phyloP scores from a whole-genome alignment of 306 rosid genomes.

The Lupinus albus region DNA sequence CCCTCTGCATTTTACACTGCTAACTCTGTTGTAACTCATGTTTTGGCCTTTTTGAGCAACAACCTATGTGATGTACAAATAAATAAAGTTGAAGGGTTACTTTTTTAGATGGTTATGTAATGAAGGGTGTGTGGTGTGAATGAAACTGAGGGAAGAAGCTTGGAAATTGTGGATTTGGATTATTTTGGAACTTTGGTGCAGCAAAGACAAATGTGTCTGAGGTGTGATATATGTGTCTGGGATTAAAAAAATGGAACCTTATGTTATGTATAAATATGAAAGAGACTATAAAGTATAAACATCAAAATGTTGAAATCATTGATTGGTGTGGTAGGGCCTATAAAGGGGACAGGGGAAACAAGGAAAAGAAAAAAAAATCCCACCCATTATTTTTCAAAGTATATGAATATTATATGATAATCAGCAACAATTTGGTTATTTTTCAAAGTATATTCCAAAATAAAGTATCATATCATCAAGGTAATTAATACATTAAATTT shows the following conservation, averaged over 20 bases:
- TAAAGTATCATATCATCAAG: background rate
- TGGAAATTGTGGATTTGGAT: conserved; percentile 49
- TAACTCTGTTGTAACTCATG: conserved; percentile 53
- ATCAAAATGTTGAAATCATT: conserved; percentile 43
- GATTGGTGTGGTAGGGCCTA: conserved; percentile 47
- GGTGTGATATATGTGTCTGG: conserved; percentile 34
- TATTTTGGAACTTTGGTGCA: conserved; percentile 41
- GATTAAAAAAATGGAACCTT: conserved; percentile 33
- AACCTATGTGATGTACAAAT: conserved; percentile 36
- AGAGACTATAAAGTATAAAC: conserved; percentile 13
- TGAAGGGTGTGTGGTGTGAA: conserved; percentile 38
- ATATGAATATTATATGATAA: conserved; percentile 54
- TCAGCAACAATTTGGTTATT: conserved; percentile 40
- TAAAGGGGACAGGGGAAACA: conserved; percentile 33
- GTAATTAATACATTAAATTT: background rate
- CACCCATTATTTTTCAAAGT: conserved; percentile 48
- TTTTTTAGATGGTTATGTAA: conserved; percentile 56
- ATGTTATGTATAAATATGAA: conserved; percentile 29
- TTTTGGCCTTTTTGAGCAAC: conserved; percentile 1
- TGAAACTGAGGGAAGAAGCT: conserved; percentile 46
- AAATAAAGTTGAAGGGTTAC: conserved; percentile 47
- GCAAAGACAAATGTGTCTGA: conserved; percentile 37
- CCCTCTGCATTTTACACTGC: conserved; percentile 56
- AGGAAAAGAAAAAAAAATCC: conserved; percentile 43
- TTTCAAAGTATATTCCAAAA: too few species aligned